Evolutionary conservation across 2,329 filamentous ascomycete species (phyloP).

Genomic region (Fusarium sp.): DNA sequence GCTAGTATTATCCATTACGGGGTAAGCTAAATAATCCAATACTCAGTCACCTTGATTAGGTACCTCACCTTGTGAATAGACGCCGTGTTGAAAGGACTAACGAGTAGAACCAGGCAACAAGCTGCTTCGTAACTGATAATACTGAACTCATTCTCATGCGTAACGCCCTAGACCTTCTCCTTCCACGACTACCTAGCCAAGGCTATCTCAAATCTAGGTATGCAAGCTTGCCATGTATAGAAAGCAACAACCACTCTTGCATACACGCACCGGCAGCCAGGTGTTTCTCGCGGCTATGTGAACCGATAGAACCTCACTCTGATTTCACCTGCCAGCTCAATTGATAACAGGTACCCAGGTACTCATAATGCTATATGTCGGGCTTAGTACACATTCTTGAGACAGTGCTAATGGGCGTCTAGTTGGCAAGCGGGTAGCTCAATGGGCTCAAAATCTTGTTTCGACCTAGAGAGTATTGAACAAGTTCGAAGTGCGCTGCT

Average conservation of each 20-base stretch:
- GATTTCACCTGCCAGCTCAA: not conserved
- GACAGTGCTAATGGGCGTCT: not conserved
- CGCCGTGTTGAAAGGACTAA: not conserved
- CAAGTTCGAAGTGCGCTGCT: too few species aligned
- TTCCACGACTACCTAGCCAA: constrained; percentile 8
- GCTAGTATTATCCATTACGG: constrained; percentile 28
- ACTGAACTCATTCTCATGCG: constrained; percentile 29
- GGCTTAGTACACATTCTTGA: not conserved
- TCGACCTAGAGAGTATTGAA: not conserved
- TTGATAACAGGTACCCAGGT: not conserved
- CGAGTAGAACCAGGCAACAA: not conserved
- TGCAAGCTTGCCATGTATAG: constrained; percentile 17
- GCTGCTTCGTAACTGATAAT: constrained; percentile 31
- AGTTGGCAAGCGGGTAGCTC: constrained; percentile 26
- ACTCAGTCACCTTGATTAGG: too few species aligned
- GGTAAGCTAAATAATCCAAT: too few species aligned
- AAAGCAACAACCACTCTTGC: constrained; percentile 25
- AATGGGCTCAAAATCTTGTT: constrained; percentile 30
- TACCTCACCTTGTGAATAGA: too few species aligned
- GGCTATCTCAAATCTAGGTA: constrained; percentile 15
- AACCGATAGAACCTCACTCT: not conserved
- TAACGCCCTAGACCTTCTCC: constrained; percentile 16
- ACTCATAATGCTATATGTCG: not conserved
- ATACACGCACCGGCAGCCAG: constrained; percentile 17
- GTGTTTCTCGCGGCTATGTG: not conserved